Base-by-base conservation (phyloP, 768 basidiomycete species). In the Lactifluus subvellereus region DNA sequence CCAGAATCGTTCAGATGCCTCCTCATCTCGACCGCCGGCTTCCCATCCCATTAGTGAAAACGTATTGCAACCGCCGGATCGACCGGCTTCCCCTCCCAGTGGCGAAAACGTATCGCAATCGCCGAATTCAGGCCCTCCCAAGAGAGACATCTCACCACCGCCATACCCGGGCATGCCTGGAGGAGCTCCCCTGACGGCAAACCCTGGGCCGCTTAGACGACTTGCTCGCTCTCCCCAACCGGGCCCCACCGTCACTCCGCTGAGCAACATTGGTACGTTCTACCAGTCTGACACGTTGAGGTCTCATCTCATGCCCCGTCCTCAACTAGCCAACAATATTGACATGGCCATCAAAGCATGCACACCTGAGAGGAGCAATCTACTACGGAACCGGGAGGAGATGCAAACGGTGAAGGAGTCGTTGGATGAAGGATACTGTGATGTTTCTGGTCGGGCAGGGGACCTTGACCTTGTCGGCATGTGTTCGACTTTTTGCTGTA, bases 341-440 rank as follows among this genome's bases (percentile, higher is more conserved):
- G 67, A 71, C 80, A 85, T 80, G 18, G 78, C 80, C 6, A 90
- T 89, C 61, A 87, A 88, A 52, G 88, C 87, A 1, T 94, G 91
- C 69, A 80, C 81, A 53, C 80, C 83, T 5, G 91, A 94, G 73
- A 81, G 80, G 27, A 78, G 79, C 6, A 79, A 82, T 55, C 69
- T 88, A 16, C 69, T 94, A 10, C 78, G 78, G 54, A 90, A 88
- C 70, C 75, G 83, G 51, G 78, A 86, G 69, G 78, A 83, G 47
- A 87, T 91, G 86, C 82, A 83, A 62, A 76, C 79, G 53, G 82
- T 94, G 37, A 87, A 82, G 66, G 90, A 91, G 70, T 84, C 84
- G 8, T 69, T 88, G n/a, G 78, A 89, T 65, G 88, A 91, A 65
- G 87, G 88, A 3, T 94, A 93, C 69, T 93, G 91, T 66, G 91